A percentile compares a stretch with the other conserved stretches of the same genome.
Conservation (phyloP, 106 monocot genomes). For the Phalaenopsis equestris region DNA sequence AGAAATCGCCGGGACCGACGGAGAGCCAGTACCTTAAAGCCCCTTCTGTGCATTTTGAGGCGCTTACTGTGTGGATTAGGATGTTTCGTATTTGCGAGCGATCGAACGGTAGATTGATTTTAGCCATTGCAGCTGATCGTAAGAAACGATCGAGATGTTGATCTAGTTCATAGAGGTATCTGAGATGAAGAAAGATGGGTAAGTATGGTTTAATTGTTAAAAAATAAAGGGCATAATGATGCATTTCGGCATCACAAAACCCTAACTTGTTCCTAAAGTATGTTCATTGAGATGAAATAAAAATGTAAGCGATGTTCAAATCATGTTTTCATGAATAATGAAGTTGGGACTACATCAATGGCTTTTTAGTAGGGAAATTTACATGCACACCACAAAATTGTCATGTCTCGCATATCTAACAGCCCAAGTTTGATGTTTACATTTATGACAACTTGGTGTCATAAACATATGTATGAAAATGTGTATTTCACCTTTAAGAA, state of each 20-base stretch:
- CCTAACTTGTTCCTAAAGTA: too few relatives aligned
- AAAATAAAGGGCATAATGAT: background rate
- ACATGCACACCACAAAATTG: too few relatives aligned
- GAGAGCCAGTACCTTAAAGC: conserved; percentile 88
- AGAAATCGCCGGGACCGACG: conserved; percentile 79
- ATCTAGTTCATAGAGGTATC: conserved; percentile 79
- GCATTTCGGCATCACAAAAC: background rate
- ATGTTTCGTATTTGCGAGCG: conserved; percentile 47
- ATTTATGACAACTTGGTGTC: too few relatives aligned
- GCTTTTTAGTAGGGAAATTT: too few relatives aligned
- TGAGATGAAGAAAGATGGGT: conserved; percentile 17
- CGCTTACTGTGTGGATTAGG: conserved; percentile 61
- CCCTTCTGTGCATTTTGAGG: conserved; percentile 69
- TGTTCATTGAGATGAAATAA: background rate
- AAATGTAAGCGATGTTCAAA: background rate
- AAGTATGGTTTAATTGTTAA: background rate
- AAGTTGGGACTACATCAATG: background rate
- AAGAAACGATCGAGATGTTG: conserved; percentile 85
- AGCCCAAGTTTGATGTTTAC: too few relatives aligned
- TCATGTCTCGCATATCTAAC: too few relatives aligned
- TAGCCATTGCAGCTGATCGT: conserved; percentile 76
- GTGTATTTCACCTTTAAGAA: too few relatives aligned
- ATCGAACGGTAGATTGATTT: conserved; percentile 62
- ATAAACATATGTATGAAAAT: too few relatives aligned
- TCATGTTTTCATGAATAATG: background rate